These are phyloP conservation scores for Diaporthe nobilis DNA, from an alignment of 2,329 filamentous ascomycete species.

Conservation along the genomic window DNA sequence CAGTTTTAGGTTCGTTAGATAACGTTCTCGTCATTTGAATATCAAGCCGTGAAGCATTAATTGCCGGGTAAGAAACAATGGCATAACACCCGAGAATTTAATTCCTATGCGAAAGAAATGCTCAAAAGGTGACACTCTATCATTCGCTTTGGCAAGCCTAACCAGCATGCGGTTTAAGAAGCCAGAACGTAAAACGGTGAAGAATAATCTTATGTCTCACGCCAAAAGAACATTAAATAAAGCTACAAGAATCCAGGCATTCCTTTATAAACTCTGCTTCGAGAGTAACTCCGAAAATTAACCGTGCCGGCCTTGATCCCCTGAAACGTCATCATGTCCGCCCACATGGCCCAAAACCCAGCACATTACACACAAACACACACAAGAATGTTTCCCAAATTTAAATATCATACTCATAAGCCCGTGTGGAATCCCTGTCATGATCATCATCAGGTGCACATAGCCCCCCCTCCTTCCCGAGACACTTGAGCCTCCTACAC, in stretches of 20 bases:
- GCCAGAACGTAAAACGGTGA: not conserved
- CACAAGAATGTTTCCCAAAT: not conserved
- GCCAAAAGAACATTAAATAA: conserved; percentile 15
- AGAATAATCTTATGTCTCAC: not conserved
- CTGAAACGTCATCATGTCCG: conserved; percentile 6
- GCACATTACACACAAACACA: not conserved
- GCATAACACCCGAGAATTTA: not conserved
- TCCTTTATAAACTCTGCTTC: conserved; percentile 7
- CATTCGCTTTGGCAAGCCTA: not conserved
- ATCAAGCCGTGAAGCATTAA: not conserved
- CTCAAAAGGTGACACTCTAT: not conserved
- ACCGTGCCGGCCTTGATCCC: not conserved
- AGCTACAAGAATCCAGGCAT: conserved; percentile 24
- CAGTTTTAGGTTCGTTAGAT: no score
- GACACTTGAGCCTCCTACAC: not conserved
- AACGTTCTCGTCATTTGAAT: not conserved
- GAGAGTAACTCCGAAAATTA: conserved; percentile 22
- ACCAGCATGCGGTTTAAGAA: not conserved
- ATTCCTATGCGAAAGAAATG: not conserved
- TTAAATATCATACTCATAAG: not conserved
- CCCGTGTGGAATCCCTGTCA: not conserved
- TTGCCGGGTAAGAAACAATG: not conserved
- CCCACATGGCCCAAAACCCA: not conserved
- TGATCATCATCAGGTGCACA: not conserved
- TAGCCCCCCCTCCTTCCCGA: not conserved